Base-by-base conservation (phyloP, 2,329 filamentous ascomycete species). In the Malbranchea zuffiana region DNA sequence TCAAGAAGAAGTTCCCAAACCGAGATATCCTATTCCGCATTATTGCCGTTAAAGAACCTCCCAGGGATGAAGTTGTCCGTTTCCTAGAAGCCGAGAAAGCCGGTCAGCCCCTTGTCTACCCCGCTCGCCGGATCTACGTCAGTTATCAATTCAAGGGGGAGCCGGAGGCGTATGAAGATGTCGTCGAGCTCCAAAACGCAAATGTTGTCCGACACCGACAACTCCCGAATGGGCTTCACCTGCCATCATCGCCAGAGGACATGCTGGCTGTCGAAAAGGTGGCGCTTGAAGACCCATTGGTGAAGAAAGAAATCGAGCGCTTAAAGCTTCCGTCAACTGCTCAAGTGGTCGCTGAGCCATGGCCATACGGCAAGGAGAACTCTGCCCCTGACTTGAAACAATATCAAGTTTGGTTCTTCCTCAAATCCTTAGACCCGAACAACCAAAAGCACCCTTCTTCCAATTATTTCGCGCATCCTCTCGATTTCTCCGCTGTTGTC, bases 381-480 rank as follows among this genome's bases (percentile, higher is more conserved):
- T 24, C 19, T 20, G 3, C 15, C n/a, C 24, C 33, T 2, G 33
- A 36, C 11, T 18, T 18, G 17, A 36, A 36, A 11, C 33, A 12
- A 3, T 36, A 36, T 13, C 33, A 36, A 21, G 25, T 36, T 3
- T 36, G 33, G 33, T 36, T 36, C 18, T 36, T 28, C 13, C n/a
- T 36, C 15, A 36, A 29, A 13, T 36, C 33, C 11, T 28, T 36
- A 11, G 33, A 36, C 11, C 6, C 33, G 2, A 16, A 29, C 10
- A 26, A 16, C 15, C 33, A 36, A 36, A 28, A 21, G 7, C 33
- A 36, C 16, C 33, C 33, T 10, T 28, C 33, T 28, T 23, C 33
- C 33, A 80, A 78, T 50, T 75, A 81, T 52, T 82, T 81, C 49
- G 73, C 78, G 0, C 69, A 79, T 47, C 78, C 78, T 0, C 60